Base-by-base conservation (phyloP, 352 stramenopile species). In the Thraustochytrium striatum region DNA sequence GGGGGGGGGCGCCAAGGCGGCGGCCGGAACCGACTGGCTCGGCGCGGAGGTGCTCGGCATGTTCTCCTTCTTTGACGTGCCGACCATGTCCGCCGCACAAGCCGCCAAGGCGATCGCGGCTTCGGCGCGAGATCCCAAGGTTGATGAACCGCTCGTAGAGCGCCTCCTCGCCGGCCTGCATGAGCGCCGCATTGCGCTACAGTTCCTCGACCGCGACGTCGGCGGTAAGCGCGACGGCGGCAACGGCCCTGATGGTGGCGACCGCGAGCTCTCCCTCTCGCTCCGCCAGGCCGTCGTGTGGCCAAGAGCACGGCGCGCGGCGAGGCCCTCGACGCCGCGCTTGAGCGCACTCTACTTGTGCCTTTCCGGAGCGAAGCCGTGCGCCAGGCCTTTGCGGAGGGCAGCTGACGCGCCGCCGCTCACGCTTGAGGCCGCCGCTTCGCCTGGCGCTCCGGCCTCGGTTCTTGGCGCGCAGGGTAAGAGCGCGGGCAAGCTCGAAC, bases 401-500 rank as follows among this genome's bases (percentile, higher is more conserved):
- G n/a, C n/a, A n/a, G n/a, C n/a, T n/a, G n/a, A n/a, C n/a, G n/a
- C 59, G 21, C 3, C 0, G 19, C 55, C 28, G 30, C 19, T 41
- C 52, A 25, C 19, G 0, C 33, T 11, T 28, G 3, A 28, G 52
- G 21, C 3, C 21, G 19, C 25, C 19, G 52, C 9, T 11, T 11
- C 7, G 19, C 19, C 52, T 13, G 39, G 39, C 39, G 39, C 39
- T 13, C 39, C 39, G 39, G 39, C 39, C 39, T 47, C 39, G 39
- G 5, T 47, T 13, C 39, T 13, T 13, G 39, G 5, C 5, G 39
- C 39, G 39, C 39, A 5, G 16, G 35, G 7, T 3, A 5, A 19
- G 3, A 38, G 16, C 52, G 65, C 65, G 25, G 41, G 25, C 33
- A 38, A 25, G 38, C 57, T 39, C 19, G 44, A 94, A 68, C 83